Evolutionary conservation across 257 asterid genomes (phyloP), one percentile per base, ranked within the genome.

Genomic region (Fraxinus americana): DNA sequence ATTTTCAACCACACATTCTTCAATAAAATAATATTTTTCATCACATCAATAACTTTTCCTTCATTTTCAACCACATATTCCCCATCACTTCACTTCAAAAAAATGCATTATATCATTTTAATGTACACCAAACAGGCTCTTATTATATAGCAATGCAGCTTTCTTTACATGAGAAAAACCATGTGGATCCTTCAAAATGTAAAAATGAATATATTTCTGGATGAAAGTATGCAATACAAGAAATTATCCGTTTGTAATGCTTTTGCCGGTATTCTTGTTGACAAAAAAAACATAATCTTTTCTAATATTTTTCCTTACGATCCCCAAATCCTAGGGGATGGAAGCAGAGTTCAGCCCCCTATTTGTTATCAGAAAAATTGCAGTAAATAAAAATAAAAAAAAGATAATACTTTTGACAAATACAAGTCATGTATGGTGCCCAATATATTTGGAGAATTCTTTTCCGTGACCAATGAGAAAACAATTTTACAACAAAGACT

Each of bases 341-440:
- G 43, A 70, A 68, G 27, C 65, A 69, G 27, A 78, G 39, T 34
- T 68, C 17, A 79, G 29, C 80, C 30, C 48, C n/a, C 32, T 59
- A 74, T 61, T 75, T 70, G 41, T 74, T 54, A 52, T 52, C 43
- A 63, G 57, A 71, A 36, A 17, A 76, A 77, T 75, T 59, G 73
- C 30, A 39, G 34, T 27, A 43, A n/a, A 43, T 54, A 39, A 54
- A 75, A 39, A 17, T 78, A 29, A 39, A 74, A 34, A 34, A 13
- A n/a, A 5, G 12, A 57, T 57, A 57, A 7, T 57, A n/a, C n/a
- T 52, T 5, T 17, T 2, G 27, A 54, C 29, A n/a, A 5, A 66
- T 34, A 66, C 36, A 72, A 10, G 34, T 41, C 35, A 38, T n/a
- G 80, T 54, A 67, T 69, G 36, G 32, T 69, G 54, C 78, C 65